Conservation (phyloP, 2,329 filamentous ascomycete species). For the Fusarium acutatum region DNA sequence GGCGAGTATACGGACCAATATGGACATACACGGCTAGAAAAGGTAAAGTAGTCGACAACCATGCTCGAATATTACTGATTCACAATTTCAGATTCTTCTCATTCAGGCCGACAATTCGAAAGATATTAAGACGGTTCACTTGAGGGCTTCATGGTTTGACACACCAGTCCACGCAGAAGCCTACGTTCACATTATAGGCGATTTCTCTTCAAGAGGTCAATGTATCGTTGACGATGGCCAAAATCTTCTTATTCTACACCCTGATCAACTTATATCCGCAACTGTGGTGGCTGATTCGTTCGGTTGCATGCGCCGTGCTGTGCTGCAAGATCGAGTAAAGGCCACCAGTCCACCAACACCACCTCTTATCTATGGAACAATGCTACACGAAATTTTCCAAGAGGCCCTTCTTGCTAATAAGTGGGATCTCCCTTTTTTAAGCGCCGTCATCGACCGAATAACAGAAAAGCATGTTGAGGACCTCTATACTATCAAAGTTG, state of each 20-base stretch:
- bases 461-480: conserved; percentile 86
- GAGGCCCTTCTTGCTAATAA: conserved; percentile 83
- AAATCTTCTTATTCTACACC: conserved; percentile 90
- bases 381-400: conserved; percentile 96
- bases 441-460: conserved; percentile 70
- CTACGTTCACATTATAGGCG: conserved; percentile 87
- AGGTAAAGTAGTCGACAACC: conserved; percentile 62
- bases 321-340: conserved; percentile 94
- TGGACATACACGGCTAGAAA: conserved; percentile 70
- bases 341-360: conserved; percentile 82
- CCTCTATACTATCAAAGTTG: conserved; percentile 85
- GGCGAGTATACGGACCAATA: conserved; percentile 72
- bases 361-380: conserved; percentile 88
- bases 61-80: conserved; percentile 23
- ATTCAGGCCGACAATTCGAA: conserved; percentile 81
- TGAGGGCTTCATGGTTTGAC: conserved; percentile 88
- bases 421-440: conserved; percentile 78
- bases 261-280: conserved; percentile 93
- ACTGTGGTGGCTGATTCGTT: conserved; percentile 98
- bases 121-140: conserved; percentile 71
- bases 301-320: conserved; percentile 86
- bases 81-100: conserved; percentile 70
- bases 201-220: conserved; percentile 73
- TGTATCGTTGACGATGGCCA: conserved; percentile 84
- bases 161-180: conserved; percentile 78